Conservation (phyloP, 73 alveolate genomes). For the Diophrys sp. region DNA sequence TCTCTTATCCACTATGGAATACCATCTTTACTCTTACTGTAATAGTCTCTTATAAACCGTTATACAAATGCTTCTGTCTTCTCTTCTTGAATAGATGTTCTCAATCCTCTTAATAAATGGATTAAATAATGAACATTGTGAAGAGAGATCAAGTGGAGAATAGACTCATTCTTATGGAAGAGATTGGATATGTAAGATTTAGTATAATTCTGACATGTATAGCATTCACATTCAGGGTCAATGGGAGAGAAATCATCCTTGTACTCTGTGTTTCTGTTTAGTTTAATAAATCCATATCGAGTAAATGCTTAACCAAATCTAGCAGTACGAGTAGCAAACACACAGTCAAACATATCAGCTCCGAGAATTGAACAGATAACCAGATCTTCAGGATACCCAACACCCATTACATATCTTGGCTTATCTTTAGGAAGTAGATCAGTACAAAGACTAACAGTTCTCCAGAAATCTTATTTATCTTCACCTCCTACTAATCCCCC, state of each 20-base stretch:
- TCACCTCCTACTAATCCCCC: conserved; percentile 99
- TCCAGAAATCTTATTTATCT: conserved; percentile 96
- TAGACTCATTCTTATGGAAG: conserved; percentile 81
- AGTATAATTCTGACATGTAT: conserved; percentile 90
- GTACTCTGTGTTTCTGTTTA: conserved; percentile 60
- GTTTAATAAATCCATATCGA: conserved; percentile 85
- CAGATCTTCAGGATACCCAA: conserved; percentile 99
- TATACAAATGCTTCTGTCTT: conserved; percentile 79
- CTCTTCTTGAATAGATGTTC: conserved; percentile 80
- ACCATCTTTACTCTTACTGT: conserved; percentile 47
- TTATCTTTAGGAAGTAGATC: conserved; percentile 93
- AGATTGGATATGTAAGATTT: conserved; percentile 77
- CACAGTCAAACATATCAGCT: conserved; percentile 99
- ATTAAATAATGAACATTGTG: conserved; percentile 89
- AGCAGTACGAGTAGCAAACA: conserved; percentile 97
- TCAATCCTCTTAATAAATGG: conserved; percentile 74
- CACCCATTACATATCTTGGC: conserved; percentile 99
- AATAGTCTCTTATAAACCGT: conserved; percentile 61
- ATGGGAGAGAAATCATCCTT: conserved; percentile 88
- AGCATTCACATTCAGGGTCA: conserved; percentile 90
- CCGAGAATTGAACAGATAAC: conserved; percentile 98
- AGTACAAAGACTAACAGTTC: conserved; percentile 90
- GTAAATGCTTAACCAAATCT: conserved; percentile 98
- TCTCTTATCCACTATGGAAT: conserved; percentile 81
- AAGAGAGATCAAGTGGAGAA: conserved; percentile 84